Evolutionary conservation across 164 flowering plant species (phyloP).

Genomic region (Protea cynaroides): DNA sequence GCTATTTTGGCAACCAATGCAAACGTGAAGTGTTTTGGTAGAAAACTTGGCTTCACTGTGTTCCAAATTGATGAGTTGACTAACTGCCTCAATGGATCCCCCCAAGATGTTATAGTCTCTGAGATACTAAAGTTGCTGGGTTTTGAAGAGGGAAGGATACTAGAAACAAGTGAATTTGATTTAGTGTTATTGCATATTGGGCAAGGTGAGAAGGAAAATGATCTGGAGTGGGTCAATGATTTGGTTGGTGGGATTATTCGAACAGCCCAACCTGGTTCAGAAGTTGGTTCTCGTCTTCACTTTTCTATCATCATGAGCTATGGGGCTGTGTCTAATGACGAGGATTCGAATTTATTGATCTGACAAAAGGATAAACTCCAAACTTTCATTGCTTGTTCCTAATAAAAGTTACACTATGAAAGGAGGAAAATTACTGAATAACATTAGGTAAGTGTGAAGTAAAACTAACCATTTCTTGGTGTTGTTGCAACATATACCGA

Average conservation of each 20-base stretch:
- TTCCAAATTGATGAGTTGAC: slow-evolving; percentile 35
- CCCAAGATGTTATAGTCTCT: slow-evolving; percentile 22
- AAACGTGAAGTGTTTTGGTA: slow-evolving; percentile 40
- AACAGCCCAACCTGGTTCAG: slow-evolving; percentile 44
- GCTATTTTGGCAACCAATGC: slow-evolving; percentile 54
- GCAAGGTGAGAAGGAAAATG: slow-evolving; percentile 24
- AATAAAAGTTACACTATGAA: slow-evolving; percentile 78
- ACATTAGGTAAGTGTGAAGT: slow-evolving; percentile 48
- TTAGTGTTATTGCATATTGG: slow-evolving; percentile 61
- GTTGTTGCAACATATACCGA: neutral
- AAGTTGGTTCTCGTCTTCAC: slow-evolving; percentile 66
- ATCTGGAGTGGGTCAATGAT: slow-evolving; percentile 39
- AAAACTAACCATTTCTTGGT: neutral
- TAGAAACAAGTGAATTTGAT: slow-evolving; percentile 57
- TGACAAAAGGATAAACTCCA: slow-evolving; percentile 22
- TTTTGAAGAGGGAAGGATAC: slow-evolving; percentile 52
- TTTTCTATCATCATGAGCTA: slow-evolving; percentile 79
- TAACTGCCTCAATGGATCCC: slow-evolving; percentile 10
- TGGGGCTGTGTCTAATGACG: slow-evolving; percentile 37
- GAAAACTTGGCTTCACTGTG: slow-evolving; percentile 45
- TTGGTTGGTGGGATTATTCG: slow-evolving; percentile 57
- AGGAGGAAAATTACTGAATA: slow-evolving; percentile 40
- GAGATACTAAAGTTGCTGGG: slow-evolving; percentile 71
- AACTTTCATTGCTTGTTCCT: slow-evolving; percentile 49
- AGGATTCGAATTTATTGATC: slow-evolving; percentile 26